Percentiles rank a stretch among this genome's conserved stretches.
Evolutionary conservation across 192 early-diverging fungal species (phyloP).

Genomic region (Spizellomyces sp.): DNA sequence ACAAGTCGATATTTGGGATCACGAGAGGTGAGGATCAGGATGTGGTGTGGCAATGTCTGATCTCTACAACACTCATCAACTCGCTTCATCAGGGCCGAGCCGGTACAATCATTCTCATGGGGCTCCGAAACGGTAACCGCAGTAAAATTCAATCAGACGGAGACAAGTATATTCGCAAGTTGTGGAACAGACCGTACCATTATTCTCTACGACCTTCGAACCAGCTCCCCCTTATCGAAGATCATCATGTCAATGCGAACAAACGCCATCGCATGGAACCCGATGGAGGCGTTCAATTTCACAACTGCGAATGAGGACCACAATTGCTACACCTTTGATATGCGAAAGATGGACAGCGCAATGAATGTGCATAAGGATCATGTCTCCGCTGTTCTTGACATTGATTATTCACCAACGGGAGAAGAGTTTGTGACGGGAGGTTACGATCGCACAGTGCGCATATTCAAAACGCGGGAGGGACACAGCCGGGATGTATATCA

Average conservation of each 20-base stretch:
- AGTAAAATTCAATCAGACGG: constrained; percentile 96
- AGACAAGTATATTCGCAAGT: constrained; percentile 89
- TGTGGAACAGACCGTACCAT: constrained; percentile 94
- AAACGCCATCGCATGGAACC: constrained; percentile 99
- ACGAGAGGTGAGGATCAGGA: constrained; percentile 45
- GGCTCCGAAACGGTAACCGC: constrained; percentile 93
- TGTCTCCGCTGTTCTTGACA: constrained; percentile 95
- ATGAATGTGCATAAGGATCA: constrained; percentile 92
- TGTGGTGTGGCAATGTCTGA: not conserved
- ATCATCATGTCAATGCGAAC: constrained; percentile 81
- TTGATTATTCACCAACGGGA: constrained; percentile 98
- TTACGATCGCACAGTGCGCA: constrained; percentile 92
- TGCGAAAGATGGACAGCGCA: constrained; percentile 89
- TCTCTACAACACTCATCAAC: not conserved
- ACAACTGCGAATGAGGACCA: constrained; percentile 96
- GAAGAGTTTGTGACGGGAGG: constrained; percentile 92
- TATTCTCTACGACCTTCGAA: constrained; percentile 92
- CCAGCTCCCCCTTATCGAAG: constrained; percentile 84
- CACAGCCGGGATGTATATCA: constrained; percentile 94
- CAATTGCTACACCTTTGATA: constrained; percentile 96
- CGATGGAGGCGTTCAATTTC: constrained; percentile 98
- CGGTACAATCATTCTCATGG: constrained; percentile 84
- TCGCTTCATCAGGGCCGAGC: constrained; percentile 64
- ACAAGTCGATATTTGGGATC: constrained; percentile 93
- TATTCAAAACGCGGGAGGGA: constrained; percentile 79